phyloP scores from a whole-genome alignment of 805 yeast species.

The Metschnikowia anglica region DNA sequence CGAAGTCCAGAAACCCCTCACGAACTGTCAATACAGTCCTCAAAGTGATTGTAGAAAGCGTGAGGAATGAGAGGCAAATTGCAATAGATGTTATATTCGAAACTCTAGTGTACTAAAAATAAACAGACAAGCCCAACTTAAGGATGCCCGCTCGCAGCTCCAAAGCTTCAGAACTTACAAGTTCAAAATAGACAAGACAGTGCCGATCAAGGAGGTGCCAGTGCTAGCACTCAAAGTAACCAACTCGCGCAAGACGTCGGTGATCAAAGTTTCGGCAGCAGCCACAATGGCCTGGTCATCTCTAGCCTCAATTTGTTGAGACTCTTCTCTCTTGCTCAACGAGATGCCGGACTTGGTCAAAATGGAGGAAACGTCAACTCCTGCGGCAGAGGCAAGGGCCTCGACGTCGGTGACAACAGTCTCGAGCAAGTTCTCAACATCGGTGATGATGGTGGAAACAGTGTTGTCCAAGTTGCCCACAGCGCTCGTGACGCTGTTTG shows the following conservation, averaged over 20 bases:
- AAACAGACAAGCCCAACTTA: too few relatives aligned
- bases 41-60: too few relatives aligned
- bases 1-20: neutral
- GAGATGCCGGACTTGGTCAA: slow-evolving; percentile 3
- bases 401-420: slow-evolving; percentile 11
- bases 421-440: slow-evolving; percentile 7
- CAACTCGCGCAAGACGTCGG: slow-evolving; percentile 9
- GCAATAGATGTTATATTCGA: too few relatives aligned
- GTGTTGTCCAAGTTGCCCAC: neutral
- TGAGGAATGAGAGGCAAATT: too few relatives aligned
- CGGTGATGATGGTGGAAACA: slow-evolving; percentile 1
- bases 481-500: neutral
- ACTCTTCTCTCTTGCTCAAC: neutral
- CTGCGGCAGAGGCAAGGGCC: slow-evolving; percentile 13
- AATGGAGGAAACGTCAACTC: slow-evolving; percentile 7
- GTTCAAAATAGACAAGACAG: slow-evolving; percentile 7
- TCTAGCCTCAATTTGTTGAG: slow-evolving; percentile 1
- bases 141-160: neutral
- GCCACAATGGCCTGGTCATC: slow-evolving; percentile 1
- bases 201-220: slow-evolving; percentile 7
- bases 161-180: slow-evolving; percentile 1
- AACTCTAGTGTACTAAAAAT: neutral
- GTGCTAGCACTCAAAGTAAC: slow-evolving; percentile 4
- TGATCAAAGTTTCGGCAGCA: slow-evolving; percentile 4
- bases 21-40: too few relatives aligned